Percentiles rank a stretch among this genome's conserved stretches.
phyloP scores from a whole-genome alignment of 1,284 basidiomycete genomes.

The Sporisorium reilianum region DNA sequence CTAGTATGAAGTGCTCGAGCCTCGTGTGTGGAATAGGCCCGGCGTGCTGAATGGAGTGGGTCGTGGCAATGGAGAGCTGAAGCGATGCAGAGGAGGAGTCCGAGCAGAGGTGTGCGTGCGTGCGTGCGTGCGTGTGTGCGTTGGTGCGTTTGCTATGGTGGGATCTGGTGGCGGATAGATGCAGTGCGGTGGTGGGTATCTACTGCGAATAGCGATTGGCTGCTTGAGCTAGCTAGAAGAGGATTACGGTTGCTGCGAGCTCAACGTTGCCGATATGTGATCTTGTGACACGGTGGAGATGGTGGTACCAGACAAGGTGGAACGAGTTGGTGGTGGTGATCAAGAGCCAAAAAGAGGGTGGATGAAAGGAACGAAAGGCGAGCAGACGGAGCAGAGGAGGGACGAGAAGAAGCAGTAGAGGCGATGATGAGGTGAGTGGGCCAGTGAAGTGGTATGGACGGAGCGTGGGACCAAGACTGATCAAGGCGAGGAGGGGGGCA shows the following conservation, averaged over 20 bases:
- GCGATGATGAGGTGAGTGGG: background rate
- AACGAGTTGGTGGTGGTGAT: background rate
- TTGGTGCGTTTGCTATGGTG: background rate
- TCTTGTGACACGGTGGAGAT: constrained; percentile 7
- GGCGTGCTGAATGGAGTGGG: background rate
- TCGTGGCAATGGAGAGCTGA: background rate
- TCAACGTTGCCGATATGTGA: background rate
- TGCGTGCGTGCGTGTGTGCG: too few relatives aligned
- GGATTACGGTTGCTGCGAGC: background rate
- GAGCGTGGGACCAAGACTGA: background rate
- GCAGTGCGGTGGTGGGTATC: too few relatives aligned
- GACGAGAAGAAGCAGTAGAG: background rate
- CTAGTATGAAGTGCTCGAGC: background rate
- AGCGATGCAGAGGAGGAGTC: too few relatives aligned
- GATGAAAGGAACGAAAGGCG: background rate
- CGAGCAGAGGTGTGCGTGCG: background rate
- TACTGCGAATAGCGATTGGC: background rate
- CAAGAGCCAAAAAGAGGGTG: background rate
- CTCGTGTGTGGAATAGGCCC: background rate
- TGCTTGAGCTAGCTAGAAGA: background rate
- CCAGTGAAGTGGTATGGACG: background rate
- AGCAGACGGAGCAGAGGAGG: background rate
- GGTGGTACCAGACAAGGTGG: constrained; percentile 2
- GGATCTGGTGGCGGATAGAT: background rate
- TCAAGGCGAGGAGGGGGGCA: background rate